Conservation (phyloP, 192 early-diverging fungal species). For the Spinellus fusiger region DNA sequence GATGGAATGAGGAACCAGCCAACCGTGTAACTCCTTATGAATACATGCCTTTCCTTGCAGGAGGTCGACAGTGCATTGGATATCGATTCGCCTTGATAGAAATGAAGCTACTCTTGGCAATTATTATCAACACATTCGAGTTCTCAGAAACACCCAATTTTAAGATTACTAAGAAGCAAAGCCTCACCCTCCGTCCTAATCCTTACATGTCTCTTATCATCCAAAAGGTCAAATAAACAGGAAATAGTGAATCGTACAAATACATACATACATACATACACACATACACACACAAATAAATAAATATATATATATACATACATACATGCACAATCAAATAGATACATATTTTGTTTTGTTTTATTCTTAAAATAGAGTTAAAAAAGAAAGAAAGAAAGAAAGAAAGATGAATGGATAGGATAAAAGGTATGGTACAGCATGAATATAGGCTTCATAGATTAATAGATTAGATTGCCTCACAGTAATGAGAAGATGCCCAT, state of each 20-base stretch:
- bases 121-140: conserved; percentile 36
- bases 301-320: too few relatives aligned
- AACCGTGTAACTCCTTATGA: conserved; percentile 21
- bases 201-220: conserved; percentile 37
- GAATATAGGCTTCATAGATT: not conserved
- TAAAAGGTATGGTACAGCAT: not conserved
- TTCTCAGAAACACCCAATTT: conserved; percentile 38
- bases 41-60: conserved; percentile 46
- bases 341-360: too few relatives aligned
- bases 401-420: not conserved
- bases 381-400: not conserved
- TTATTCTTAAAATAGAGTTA: not conserved
- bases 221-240: conserved; percentile 4
- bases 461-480: not conserved
- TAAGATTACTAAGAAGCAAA: conserved; percentile 34
- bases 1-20: conserved; percentile 41
- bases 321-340: too few relatives aligned
- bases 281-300: too few relatives aligned
- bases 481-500: conserved; percentile 8
- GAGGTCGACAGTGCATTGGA: conserved; percentile 51
- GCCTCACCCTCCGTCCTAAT: conserved; percentile 39
- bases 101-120: conserved; percentile 47
- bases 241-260: not conserved
- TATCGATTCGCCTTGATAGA: conserved; percentile 51
- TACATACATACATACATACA: too few relatives aligned